Evolutionary conservation across 495 filamentous ascomycete species (phyloP), one percentile per base, ranked within the genome.

Genomic region (Rostrohypoxylon terebratum): DNA sequence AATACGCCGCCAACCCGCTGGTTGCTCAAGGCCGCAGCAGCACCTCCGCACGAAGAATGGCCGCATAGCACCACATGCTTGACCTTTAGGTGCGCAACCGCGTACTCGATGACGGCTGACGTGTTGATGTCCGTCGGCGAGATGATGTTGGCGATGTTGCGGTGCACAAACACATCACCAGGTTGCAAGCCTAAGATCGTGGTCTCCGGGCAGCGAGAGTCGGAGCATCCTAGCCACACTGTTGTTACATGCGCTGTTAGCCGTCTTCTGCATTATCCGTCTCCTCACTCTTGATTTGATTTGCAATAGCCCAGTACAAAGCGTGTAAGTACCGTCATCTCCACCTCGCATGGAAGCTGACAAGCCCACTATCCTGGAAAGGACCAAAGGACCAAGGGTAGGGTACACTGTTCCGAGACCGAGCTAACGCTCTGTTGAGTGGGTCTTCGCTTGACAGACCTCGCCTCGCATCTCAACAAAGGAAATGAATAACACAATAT

Each of bases 161-260:
- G 92, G 85, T 97, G 94, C 60, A 93, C 91, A 80, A 97, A 97
- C 71, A 97, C 90, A 73, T 97, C 93, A 71, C 94, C 94, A 3
- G 94, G 94, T 66, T 93, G 84, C 50, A 94, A 86, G 70, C 90
- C 89, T 4, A 94, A 86, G 73, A 97, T 83, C 62, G 91, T 94
- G 10, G 94, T 97, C 79, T 97, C 94, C 1, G 94, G 94, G 76
- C 92, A 90, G 66, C 94, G 92, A 18, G 90, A 92, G 85, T 97
- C 94, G 69, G 93, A 92, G 87, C 94, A 97, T 74, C 94, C 94
- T 72, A 97, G 85, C 94, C 94, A 97, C 71, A 97, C 86, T 87
- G 40, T 58, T 40, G 10, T 38, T 42, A 31, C 53, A 45, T n/a
- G 38, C 42, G 42, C 16, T 20, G n/a, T 73, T 68, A 72, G 63